phyloP scores from a whole-genome alignment of 2,329 filamentous ascomycete genomes.

The Pyricularia pennisetigena region DNA sequence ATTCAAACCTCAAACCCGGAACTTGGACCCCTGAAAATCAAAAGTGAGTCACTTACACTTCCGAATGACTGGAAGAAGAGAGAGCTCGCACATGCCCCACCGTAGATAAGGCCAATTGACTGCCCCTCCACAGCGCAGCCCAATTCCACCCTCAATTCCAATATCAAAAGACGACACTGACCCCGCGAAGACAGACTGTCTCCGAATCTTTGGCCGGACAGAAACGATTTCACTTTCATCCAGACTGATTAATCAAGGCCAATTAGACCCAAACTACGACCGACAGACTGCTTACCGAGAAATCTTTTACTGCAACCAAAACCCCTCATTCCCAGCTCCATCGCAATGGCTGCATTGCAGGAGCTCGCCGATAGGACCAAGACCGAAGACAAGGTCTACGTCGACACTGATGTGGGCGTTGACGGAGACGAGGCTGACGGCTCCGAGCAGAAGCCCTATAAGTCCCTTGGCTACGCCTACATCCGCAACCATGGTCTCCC shows the following conservation, averaged over 20 bases:
- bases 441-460: conserved; percentile 66
- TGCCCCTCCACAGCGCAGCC: conserved; percentile 5
- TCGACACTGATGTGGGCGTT: conserved; percentile 70
- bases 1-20: conserved; percentile 9
- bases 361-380: conserved; percentile 42
- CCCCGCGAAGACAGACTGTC: background rate
- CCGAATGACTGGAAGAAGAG: conserved; percentile 5
- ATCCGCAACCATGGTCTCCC: conserved; percentile 53
- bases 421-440: conserved; percentile 61
- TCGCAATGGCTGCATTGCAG: conserved; percentile 31
- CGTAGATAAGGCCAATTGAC: conserved; percentile 8
- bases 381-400: conserved; percentile 47
- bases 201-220: background rate
- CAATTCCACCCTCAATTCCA: background rate
- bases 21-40: conserved; percentile 10
- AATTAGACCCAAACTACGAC: background rate
- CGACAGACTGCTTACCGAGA: background rate
- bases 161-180: background rate
- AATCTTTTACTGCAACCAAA: conserved; percentile 7
- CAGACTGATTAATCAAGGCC: background rate
- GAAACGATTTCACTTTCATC: background rate
- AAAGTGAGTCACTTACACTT: conserved; percentile 12
- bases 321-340: background rate
- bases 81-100: background rate
- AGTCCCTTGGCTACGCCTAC: conserved; percentile 69